A percentile compares a stretch with the other conserved stretches of the same genome.
phyloP scores from a whole-genome alignment of 257 asterid species.

The Petunia axillaris region DNA sequence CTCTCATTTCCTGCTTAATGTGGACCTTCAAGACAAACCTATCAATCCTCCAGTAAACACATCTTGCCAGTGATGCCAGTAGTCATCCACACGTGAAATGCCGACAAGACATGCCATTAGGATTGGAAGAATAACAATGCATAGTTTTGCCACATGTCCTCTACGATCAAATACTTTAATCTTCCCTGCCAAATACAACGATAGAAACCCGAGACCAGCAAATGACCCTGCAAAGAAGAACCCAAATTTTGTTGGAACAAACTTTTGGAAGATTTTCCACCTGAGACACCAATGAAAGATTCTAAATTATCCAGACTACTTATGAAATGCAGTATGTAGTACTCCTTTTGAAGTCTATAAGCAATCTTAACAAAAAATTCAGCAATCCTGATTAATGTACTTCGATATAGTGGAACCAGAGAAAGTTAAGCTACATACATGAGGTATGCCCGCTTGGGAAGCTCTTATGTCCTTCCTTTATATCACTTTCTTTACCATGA shows the following conservation, averaged over 20 bases:
- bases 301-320: conserved; percentile 2
- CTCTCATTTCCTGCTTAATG: neutral
- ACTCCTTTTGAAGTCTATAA: neutral
- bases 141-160: conserved; percentile 80
- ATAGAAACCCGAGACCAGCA: conserved; percentile 85
- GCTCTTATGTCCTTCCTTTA: conserved; percentile 92
- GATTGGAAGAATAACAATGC: conserved; percentile 72
- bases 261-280: neutral
- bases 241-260: neutral
- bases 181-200: conserved; percentile 75
- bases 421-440: conserved; percentile 46
- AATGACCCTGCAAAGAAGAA: conserved; percentile 71
- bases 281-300: neutral
- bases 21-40: conserved; percentile 48
- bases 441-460: conserved; percentile 94
- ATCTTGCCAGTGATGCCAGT: conserved; percentile 98
- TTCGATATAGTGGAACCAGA: neutral
- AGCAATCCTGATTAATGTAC: neutral
- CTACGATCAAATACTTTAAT: conserved; percentile 72
- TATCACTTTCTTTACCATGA: conserved; percentile 63
- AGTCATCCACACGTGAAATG: conserved; percentile 91
- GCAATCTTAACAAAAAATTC: neutral
- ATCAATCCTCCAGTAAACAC: conserved; percentile 84
- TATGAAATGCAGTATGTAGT: neutral
- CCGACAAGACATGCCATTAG: conserved; percentile 81